These are phyloP conservation scores for Diutina pseudorugosa DNA, from an alignment of 1,139 yeast species.

Conservation along the genomic window DNA sequence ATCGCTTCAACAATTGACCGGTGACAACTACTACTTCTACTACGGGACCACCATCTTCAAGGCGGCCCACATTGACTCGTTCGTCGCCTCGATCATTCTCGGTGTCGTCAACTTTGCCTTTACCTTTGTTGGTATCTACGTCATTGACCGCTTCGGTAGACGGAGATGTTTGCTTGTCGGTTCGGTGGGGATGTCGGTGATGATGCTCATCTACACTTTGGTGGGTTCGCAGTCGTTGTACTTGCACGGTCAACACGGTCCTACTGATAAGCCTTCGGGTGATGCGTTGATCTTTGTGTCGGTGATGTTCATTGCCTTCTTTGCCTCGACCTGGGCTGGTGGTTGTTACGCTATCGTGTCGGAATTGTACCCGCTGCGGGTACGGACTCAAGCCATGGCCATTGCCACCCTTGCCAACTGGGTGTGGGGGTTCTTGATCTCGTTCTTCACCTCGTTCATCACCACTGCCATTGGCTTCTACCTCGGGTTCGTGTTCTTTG, in stretches of 20 bases:
- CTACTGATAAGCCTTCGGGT: constrained; percentile 41
- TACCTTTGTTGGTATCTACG: constrained; percentile 54
- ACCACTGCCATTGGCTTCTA: constrained; percentile 34
- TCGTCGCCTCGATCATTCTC: constrained; percentile 59
- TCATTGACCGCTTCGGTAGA: constrained; percentile 16
- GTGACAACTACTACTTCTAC: constrained; percentile 33
- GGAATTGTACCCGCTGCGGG: constrained; percentile 69
- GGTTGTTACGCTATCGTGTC: constrained; percentile 68
- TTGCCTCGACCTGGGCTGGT: constrained; percentile 86
- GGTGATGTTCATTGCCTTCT: constrained; percentile 69
- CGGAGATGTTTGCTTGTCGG: constrained; percentile 8
- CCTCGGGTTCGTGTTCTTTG: constrained; percentile 70
- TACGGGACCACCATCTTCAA: constrained; percentile 69
- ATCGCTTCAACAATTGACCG: constrained; percentile 10
- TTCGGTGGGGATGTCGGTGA: constrained; percentile 48
- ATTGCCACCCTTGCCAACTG: constrained; percentile 68
- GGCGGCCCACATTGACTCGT: constrained; percentile 67
- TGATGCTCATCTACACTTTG: constrained; percentile 55
- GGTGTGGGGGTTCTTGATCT: constrained; percentile 69
- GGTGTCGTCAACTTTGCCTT: constrained; percentile 74
- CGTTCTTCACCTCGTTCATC: constrained; percentile 64
- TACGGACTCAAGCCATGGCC: constrained; percentile 72
- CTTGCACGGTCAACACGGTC: constrained; percentile 27
- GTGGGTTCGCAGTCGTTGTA: constrained; percentile 56
- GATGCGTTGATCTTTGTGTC: constrained; percentile 68